phyloP scores from a whole-genome alignment of 164 flowering plant genomes.

The Macadamia integrifolia region DNA sequence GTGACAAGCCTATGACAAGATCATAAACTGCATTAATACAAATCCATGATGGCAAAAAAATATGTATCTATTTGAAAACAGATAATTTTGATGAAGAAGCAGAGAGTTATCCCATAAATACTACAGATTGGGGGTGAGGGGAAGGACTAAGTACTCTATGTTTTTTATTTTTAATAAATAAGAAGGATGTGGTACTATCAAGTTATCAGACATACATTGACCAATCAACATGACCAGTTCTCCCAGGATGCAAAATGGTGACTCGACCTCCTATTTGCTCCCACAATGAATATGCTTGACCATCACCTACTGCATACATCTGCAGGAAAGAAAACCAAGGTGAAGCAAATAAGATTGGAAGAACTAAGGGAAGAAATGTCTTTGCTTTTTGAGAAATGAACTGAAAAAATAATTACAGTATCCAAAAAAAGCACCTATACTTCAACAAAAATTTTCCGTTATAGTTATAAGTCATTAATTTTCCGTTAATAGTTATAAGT shows the following conservation, averaged over 20 bases:
- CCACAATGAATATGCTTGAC: conserved; percentile 55
- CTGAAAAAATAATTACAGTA: not conserved
- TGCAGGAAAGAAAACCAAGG: conserved; percentile 23
- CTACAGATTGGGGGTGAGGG: too few species aligned
- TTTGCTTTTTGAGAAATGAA: not conserved
- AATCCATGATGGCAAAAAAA: not conserved
- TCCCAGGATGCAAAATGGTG: conserved; percentile 46
- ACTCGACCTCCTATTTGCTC: conserved; percentile 53
- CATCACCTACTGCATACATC: conserved; percentile 70
- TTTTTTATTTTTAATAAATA: not conserved
- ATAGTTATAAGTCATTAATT: not conserved
- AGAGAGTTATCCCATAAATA: too few species aligned
- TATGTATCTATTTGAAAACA: not conserved
- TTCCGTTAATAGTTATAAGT: too few species aligned
- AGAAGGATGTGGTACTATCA: not conserved
- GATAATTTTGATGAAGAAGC: not conserved
- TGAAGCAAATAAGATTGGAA: conserved; percentile 5
- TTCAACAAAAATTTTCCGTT: not conserved
- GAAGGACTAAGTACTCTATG: not conserved
- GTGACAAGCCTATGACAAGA: not conserved
- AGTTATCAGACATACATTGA: conserved; percentile 54
- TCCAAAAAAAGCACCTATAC: not conserved
- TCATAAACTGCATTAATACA: not conserved
- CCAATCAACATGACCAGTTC: conserved; percentile 67
- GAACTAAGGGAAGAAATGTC: not conserved